Percentiles rank a stretch among this genome's conserved stretches.
Conservation (phyloP, 179 eudicot species). For the Vitellaria paradoxa region DNA sequence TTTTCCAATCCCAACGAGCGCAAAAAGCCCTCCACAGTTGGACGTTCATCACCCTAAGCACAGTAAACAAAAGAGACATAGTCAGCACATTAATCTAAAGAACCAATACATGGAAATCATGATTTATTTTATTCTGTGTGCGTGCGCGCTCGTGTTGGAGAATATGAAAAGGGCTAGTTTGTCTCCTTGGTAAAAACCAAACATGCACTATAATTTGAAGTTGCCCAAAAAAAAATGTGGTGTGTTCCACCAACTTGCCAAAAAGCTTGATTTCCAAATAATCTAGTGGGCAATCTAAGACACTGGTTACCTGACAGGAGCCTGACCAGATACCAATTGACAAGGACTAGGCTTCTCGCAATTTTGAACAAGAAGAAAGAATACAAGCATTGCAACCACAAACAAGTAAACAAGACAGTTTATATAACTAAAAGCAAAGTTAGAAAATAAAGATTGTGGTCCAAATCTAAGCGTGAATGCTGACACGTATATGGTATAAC, state of each 20-base stretch:
- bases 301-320: neutral
- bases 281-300: neutral
- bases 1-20: constrained; percentile 71
- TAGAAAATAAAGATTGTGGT: neutral
- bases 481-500: too few species aligned
- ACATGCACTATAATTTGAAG: too few species aligned
- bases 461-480: too few species aligned
- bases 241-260: neutral
- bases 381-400: too few species aligned
- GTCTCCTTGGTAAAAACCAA: neutral
- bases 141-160: too few species aligned
- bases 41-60: constrained; percentile 54
- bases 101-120: neutral
- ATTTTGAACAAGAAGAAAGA: neutral
- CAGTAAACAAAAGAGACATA: constrained; percentile 11
- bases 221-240: too few species aligned
- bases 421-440: neutral
- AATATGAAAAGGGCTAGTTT: neutral
- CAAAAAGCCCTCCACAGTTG: constrained; percentile 65
- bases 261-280: neutral
- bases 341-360: neutral
- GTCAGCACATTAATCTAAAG: constrained; percentile 11
- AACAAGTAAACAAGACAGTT: neutral
- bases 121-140: neutral
- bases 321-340: neutral